These are phyloP conservation scores for Coemansia sp. DNA, from an alignment of 192 early-diverging fungal genomes.

Conservation along the genomic window DNA sequence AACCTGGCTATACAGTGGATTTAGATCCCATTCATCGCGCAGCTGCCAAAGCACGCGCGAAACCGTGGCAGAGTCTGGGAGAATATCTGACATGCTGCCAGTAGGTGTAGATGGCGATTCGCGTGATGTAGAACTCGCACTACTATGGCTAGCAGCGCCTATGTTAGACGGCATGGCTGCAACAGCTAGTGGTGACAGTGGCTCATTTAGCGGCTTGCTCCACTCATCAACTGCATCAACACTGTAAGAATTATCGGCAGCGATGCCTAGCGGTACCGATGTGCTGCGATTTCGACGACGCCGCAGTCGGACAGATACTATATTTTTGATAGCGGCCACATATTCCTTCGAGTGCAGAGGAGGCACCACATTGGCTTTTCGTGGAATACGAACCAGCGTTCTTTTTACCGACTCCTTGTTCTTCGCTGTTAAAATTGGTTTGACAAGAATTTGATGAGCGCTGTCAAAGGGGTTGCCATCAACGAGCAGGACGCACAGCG, in stretches of 20 bases:
- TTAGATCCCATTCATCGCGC: conserved; percentile 55
- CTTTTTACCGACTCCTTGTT: conserved; percentile 1
- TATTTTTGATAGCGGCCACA: conserved; percentile 19
- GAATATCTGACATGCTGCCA: conserved; percentile 16
- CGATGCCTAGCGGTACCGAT: neutral
- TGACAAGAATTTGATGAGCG: conserved; percentile 22
- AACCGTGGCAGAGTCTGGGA: conserved; percentile 34
- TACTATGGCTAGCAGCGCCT: conserved; percentile 12
- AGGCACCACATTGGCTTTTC: neutral
- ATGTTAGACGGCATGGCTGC: neutral
- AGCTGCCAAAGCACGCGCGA: conserved; percentile 44
- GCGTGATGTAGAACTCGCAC: conserved; percentile 27
- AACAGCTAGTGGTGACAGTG: neutral
- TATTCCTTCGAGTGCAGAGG: conserved; percentile 31
- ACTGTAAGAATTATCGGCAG: conserved; percentile 3
- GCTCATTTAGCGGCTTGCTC: neutral
- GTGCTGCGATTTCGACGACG: conserved; percentile 12
- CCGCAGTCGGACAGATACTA: conserved; percentile 19
- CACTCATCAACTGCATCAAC: too few species aligned
- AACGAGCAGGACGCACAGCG: conserved; percentile 35
- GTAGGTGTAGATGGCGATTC: conserved; percentile 26
- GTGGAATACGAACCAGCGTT: neutral
- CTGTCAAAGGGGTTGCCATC: conserved; percentile 52
- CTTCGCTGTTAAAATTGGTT: conserved; percentile 34
- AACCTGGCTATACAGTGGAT: conserved; percentile 31